Evolutionary conservation across 805 yeast genomes (phyloP), one percentile per base, ranked within the genome.

Genomic region (Zygosaccharomyces lentus): DNA sequence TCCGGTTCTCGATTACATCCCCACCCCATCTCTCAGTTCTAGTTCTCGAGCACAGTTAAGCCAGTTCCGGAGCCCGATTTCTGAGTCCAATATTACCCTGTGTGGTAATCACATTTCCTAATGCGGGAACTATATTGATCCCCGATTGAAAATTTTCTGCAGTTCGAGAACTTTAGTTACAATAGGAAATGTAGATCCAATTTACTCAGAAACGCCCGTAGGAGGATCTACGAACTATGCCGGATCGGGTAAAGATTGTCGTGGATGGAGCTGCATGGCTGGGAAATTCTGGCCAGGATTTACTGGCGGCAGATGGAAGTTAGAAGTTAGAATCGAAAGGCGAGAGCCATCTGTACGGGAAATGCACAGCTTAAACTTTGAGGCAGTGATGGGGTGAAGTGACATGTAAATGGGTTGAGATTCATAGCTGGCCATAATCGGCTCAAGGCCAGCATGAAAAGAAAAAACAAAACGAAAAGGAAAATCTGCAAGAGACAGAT

Each of bases 251-350:
- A 38, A 38, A 29, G 15, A 29, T 29, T 4, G 6, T 9, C 15
- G 7, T n/a, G 16, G 5, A 6, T 29, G 15, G 32, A 13, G 32
- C 13, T 29, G 15, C 8, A 29, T 10, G 15, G 15, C 29, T 13
- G 12, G 23, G 31, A 13, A 27, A 38, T 38, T 38, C 41, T 38
- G 41, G 41, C 41, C 41, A 38, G 25, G 26, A 38, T 38, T 31
- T 21, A 26, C 34, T 17, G 26, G 29, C 41, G 17, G n/a, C 9
- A 29, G 16, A 31, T 23, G 12, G 16, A 29, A 37, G 23, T 12
- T 23, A 7, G 16, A 29, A 37, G 23, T 12, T 13, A 25, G 16
- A 38, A 15, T 38, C 26, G 23, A n/a, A 31, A 31, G 26, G 26
- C 21, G 6, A 23, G 24, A 16, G 19, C 4, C 9, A 8, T 37